These are phyloP conservation scores for Saccharomycopsis amapae DNA, from an alignment of 805 yeast species.

Conservation along the genomic window DNA sequence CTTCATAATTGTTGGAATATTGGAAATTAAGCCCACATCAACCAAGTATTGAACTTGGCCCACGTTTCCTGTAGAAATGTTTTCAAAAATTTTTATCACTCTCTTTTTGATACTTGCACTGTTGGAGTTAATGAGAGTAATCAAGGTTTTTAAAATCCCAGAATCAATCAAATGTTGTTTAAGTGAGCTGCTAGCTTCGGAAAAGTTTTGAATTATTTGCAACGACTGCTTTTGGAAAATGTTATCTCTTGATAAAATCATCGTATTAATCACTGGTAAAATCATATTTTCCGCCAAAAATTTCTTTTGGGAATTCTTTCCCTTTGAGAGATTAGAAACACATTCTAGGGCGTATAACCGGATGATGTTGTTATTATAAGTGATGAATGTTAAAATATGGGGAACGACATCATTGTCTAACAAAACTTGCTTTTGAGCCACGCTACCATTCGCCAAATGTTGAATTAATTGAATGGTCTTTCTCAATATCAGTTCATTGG, in stretches of 20 bases:
- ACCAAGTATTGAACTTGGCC: constrained; percentile 18
- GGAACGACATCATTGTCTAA: constrained; percentile 21
- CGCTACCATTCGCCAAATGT: constrained; percentile 17
- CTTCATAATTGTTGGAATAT: constrained; percentile 20
- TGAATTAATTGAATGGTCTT: constrained; percentile 20
- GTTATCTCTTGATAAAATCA: constrained; percentile 10
- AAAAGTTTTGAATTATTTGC: constrained; percentile 20
- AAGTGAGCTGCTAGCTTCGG: constrained; percentile 16
- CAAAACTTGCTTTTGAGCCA: constrained; percentile 19
- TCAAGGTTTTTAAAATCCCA: constrained; percentile 16
- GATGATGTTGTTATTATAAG: constrained; percentile 16
- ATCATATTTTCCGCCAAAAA: constrained; percentile 19
- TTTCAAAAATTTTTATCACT: constrained; percentile 19
- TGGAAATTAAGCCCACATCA: constrained; percentile 15
- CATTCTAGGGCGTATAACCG: constrained; percentile 21
- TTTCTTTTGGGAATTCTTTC: constrained; percentile 20
- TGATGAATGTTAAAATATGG: constrained; percentile 20
- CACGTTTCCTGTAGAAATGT: constrained; percentile 6
- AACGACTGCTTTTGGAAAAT: constrained; percentile 19
- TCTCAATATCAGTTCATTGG: constrained; percentile 16
- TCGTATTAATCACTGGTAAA: constrained; percentile 19
- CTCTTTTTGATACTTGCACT: constrained; percentile 12
- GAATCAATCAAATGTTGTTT: constrained; percentile 18
- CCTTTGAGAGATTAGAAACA: constrained; percentile 19
- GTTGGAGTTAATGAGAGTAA: constrained; percentile 6